Percentiles rank a stretch among this genome's conserved stretches.
phyloP scores from a whole-genome alignment of 805 yeast species.

The Spathaspora passalidarum region DNA sequence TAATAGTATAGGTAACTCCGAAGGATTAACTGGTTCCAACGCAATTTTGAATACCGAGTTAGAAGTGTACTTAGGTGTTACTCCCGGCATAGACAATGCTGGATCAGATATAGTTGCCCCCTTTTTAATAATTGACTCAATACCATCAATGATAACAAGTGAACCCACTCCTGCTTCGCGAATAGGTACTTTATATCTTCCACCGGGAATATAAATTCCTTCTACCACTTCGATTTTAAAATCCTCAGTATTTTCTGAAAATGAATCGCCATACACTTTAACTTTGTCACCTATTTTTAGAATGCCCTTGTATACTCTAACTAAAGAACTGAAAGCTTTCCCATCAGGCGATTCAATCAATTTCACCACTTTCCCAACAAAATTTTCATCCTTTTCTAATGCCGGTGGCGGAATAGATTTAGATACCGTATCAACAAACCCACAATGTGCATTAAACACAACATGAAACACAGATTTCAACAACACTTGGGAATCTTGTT shows the following conservation, averaged over 20 bases:
- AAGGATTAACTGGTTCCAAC: conserved; percentile 75
- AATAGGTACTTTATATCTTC: conserved; percentile 62
- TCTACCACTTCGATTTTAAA: conserved; percentile 38
- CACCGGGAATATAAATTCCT: conserved; percentile 56
- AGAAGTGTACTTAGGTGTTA: conserved; percentile 41
- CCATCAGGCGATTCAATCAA: conserved; percentile 56
- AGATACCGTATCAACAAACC: conserved; percentile 51
- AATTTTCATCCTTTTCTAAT: background rate
- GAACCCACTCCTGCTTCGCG: conserved; percentile 59
- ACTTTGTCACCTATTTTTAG: conserved; percentile 47
- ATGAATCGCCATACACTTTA: conserved; percentile 55
- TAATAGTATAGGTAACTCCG: conserved; percentile 70
- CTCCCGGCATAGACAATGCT: conserved; percentile 10
- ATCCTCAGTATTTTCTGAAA: conserved; percentile 52
- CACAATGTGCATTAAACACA: conserved; percentile 44
- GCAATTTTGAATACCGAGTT: conserved; percentile 75
- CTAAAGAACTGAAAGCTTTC: conserved; percentile 50
- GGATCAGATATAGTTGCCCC: conserved; percentile 51
- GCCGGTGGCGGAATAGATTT: conserved; percentile 26
- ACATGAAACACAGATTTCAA: conserved; percentile 50
- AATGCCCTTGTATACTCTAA: conserved; percentile 61
- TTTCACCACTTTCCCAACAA: conserved; percentile 41
- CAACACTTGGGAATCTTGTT: conserved; percentile 58
- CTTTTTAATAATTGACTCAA: conserved; percentile 54
- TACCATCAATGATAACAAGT: conserved; percentile 65